A percentile compares a stretch with the other conserved stretches of the same genome.
Evolutionary conservation across 345 rosid species (phyloP).

Genomic region (Salix viminalis): DNA sequence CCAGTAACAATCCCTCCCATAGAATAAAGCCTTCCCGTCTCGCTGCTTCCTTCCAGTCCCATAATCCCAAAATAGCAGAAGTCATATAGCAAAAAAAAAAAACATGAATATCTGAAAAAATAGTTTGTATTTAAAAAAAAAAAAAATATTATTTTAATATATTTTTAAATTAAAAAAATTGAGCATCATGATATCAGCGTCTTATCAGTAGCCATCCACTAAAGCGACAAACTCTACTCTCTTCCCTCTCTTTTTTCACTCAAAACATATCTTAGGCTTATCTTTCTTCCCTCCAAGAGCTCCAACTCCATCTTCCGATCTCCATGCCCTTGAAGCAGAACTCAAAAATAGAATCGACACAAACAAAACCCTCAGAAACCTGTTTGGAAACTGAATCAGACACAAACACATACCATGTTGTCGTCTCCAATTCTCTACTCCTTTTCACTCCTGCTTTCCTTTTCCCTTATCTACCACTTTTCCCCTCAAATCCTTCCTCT

Average conservation of each 20-base stretch:
- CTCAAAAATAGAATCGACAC: not conserved
- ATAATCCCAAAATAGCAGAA: too few relatives aligned
- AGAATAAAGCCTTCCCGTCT: too few relatives aligned
- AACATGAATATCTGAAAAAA: too few relatives aligned
- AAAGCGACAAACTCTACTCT: not conserved
- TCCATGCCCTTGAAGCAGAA: not conserved
- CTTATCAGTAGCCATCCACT: not conserved
- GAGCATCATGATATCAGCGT: too few relatives aligned
- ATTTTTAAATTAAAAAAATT: too few relatives aligned
- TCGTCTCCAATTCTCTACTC: slow-evolving; percentile 46
- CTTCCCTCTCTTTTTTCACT: not conserved
- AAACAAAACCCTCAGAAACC: not conserved
- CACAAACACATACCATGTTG: slow-evolving; percentile 30
- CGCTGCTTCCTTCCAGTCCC: too few relatives aligned
- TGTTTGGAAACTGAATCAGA: not conserved
- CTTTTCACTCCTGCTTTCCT: slow-evolving; percentile 48
- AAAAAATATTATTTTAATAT: too few relatives aligned
- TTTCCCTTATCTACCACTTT: slow-evolving; percentile 43
- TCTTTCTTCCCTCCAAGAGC: not conserved
- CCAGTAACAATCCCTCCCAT: too few relatives aligned
- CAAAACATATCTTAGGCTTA: not conserved
- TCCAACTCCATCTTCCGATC: not conserved
- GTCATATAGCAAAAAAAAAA: too few relatives aligned
- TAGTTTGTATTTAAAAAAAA: too few relatives aligned
- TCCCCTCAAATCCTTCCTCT: slow-evolving; percentile 35